Conservation (phyloP, 305 asterid genomes). For the Solanum hybrid region DNA sequence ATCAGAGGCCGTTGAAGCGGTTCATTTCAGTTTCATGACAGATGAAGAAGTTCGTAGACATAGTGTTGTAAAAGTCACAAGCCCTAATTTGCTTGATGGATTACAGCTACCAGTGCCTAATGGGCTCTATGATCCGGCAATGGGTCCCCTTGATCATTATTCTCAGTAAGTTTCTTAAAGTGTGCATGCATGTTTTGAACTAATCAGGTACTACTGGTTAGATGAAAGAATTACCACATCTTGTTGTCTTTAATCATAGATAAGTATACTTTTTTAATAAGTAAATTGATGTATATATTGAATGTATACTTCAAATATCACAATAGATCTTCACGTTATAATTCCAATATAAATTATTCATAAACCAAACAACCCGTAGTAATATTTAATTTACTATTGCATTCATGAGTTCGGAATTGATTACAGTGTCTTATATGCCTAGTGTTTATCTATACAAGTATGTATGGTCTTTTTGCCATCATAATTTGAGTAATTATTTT, state of each 20-base stretch:
- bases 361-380: background rate
- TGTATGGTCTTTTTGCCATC: background rate
- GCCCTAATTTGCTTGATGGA: conserved; percentile 46
- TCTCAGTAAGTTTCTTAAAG: conserved; percentile 32
- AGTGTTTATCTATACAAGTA: background rate
- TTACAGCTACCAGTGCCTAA: conserved; percentile 42
- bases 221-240: background rate
- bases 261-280: background rate
- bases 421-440: background rate
- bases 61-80: conserved; percentile 51
- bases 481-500: background rate
- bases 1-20: conserved; percentile 54
- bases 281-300: background rate
- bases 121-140: conserved; percentile 70
- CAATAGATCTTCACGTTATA: background rate
- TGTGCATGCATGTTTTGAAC: background rate
- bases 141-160: conserved; percentile 55
- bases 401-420: background rate
- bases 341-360: background rate
- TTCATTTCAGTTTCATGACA: conserved; percentile 60
- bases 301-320: background rate
- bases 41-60: conserved; percentile 58
- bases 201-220: background rate
- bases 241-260: background rate
- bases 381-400: background rate